Evolutionary conservation across 495 filamentous ascomycete species (phyloP).

Genomic region (Podospora bellae-mahoneyi): DNA sequence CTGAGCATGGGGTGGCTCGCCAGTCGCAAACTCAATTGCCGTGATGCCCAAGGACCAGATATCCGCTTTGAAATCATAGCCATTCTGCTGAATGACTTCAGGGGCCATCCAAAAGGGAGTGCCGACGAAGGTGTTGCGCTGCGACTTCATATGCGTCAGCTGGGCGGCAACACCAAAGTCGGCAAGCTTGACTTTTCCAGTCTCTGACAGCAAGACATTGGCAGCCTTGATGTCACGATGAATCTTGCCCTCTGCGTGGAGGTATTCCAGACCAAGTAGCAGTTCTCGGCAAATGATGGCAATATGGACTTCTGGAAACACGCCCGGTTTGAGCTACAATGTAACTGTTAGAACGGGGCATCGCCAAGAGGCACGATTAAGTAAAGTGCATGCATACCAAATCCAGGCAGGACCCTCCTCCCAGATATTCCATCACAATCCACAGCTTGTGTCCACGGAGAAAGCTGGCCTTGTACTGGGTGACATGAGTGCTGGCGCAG

Average conservation of each 20-base stretch:
- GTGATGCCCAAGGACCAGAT: conserved; percentile 98
- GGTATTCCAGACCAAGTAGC: conserved; percentile 84
- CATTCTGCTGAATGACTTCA: conserved; percentile 94
- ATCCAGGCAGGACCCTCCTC: conserved; percentile 90
- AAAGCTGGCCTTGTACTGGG: conserved; percentile 94
- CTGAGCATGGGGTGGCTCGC: conserved; percentile 87
- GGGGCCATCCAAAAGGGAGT: conserved; percentile 99
- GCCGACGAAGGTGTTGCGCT: conserved; percentile 97
- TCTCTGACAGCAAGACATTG: conserved; percentile 80
- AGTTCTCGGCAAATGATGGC: conserved; percentile 93
- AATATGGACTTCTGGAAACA: conserved; percentile 85
- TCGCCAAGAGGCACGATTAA: background rate
- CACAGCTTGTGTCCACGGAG: conserved; percentile 91
- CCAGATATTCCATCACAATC: conserved; percentile 99
- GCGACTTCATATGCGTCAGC: conserved; percentile 94
- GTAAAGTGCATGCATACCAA: conserved; percentile 52
- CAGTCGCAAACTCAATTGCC: conserved; percentile 87
- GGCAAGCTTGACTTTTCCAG: conserved; percentile 92
- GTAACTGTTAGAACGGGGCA: background rate
- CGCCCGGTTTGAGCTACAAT: conserved; percentile 80
- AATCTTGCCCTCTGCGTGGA: conserved; percentile 93
- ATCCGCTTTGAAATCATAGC: conserved; percentile 96
- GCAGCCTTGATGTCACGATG: conserved; percentile 97
- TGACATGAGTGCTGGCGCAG: conserved; percentile 88
- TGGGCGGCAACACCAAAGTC: conserved; percentile 98